Evolutionary conservation across 2,329 filamentous ascomycete genomes (phyloP).

Genomic region (Epichloe sp.): DNA sequence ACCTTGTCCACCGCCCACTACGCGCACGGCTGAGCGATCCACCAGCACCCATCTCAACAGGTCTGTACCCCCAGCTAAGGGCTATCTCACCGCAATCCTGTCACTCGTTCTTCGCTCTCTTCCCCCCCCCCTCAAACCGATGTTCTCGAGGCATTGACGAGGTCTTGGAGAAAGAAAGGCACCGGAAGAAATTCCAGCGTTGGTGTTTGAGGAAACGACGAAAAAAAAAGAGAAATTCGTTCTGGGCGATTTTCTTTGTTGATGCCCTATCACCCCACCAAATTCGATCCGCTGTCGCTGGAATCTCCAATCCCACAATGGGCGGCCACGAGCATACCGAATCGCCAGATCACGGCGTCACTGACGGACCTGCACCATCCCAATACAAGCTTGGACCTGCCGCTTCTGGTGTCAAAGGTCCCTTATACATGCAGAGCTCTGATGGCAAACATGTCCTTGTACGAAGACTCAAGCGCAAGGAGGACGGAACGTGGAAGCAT

Average conservation of each 20-base stretch:
- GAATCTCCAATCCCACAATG: constrained; percentile 1
- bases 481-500: constrained; percentile 46
- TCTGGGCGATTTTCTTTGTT: background rate
- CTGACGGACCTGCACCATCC: constrained; percentile 13
- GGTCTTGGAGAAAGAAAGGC: background rate
- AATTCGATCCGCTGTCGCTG: constrained; percentile 1
- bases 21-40: constrained; percentile 3
- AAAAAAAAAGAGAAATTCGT: background rate
- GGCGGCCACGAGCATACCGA: constrained; percentile 1
- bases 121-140: background rate
- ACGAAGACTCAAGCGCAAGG: constrained; percentile 46
- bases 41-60: constrained; percentile 1
- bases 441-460: constrained; percentile 39
- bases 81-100: background rate
- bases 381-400: constrained; percentile 16
- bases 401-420: constrained; percentile 22
- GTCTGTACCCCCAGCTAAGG: background rate
- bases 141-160: background rate
- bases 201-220: background rate
- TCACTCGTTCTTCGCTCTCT: background rate
- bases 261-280: background rate
- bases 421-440: constrained; percentile 43
- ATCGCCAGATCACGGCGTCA: constrained; percentile 8
- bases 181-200: background rate
- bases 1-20: constrained; percentile 3